Percentiles rank a stretch among this genome's conserved stretches.
phyloP scores from a whole-genome alignment of 805 yeast species.

The Kodamaea neixiangensis region DNA sequence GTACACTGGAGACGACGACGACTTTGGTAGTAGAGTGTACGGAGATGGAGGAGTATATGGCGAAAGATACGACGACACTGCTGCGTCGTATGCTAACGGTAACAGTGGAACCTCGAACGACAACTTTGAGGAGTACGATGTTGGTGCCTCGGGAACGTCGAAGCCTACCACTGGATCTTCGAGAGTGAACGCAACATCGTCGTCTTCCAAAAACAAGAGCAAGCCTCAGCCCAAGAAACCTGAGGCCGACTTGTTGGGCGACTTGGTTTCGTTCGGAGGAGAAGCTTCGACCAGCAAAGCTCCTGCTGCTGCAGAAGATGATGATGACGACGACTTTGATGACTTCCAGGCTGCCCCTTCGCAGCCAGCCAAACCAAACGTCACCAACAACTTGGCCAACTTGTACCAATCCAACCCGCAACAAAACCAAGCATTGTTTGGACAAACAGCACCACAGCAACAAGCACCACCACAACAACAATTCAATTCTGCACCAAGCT shows the following conservation, averaged over 20 bases:
- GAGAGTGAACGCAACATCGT: constrained; percentile 32
- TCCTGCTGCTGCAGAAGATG: constrained; percentile 27
- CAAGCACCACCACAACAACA: constrained; percentile 14
- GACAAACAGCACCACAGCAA: constrained; percentile 15
- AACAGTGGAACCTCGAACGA: constrained; percentile 36
- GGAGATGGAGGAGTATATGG: constrained; percentile 77
- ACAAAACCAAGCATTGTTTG: constrained; percentile 13
- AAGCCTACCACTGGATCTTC: constrained; percentile 41
- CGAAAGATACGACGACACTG: constrained; percentile 61
- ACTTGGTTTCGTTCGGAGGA: constrained; percentile 27
- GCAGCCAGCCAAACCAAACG: constrained; percentile 21
- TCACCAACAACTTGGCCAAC: constrained; percentile 27
- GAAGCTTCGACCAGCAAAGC: constrained; percentile 39
- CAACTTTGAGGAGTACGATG: constrained; percentile 64
- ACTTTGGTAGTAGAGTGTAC: constrained; percentile 53
- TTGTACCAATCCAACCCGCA: constrained; percentile 27
- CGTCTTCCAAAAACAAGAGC: constrained; percentile 31
- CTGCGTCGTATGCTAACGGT: constrained; percentile 42
- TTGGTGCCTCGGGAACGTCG: constrained; percentile 29
- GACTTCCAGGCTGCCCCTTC: constrained; percentile 75
- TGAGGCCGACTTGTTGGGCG: constrained; percentile 52
- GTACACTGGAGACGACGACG: constrained; percentile 48
- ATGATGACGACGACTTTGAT: constrained; percentile 75
- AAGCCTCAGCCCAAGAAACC: constrained; percentile 22
- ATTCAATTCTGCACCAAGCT: constrained; percentile 17